These are phyloP conservation scores for Scutellaria baicalensis DNA, from an alignment of 257 asterid genomes.

Conservation along the genomic window DNA sequence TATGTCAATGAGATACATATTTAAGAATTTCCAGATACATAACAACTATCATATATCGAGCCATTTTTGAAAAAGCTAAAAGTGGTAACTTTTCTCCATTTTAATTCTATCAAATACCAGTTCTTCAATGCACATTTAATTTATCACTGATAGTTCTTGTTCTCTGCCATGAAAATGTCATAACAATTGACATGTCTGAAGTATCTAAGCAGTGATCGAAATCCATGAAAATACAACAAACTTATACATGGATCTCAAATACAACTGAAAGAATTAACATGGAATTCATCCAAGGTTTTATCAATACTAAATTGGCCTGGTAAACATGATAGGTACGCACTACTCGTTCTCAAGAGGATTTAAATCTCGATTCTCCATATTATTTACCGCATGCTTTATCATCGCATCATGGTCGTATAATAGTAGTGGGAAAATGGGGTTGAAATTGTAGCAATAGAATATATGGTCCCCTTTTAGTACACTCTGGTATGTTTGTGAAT, in stretches of 20 bases:
- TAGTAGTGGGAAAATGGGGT: neutral
- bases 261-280: neutral
- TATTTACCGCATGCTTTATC: neutral
- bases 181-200: neutral
- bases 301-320: too few species aligned
- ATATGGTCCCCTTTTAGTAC: conserved; percentile 16
- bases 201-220: neutral
- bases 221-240: neutral
- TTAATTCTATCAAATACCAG: too few species aligned
- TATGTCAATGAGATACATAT: too few species aligned
- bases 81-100: too few species aligned
- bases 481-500: conserved; percentile 8
- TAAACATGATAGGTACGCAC: neutral
- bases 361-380: neutral
- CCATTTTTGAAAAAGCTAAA: too few species aligned
- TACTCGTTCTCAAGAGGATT: neutral
- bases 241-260: neutral
- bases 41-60: too few species aligned
- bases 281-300: neutral
- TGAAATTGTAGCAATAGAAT: neutral
- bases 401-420: neutral
- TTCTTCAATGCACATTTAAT: too few species aligned
- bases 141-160: neutral
- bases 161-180: conserved; percentile 3
- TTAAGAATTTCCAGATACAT: too few species aligned